These are phyloP conservation scores for Malassezia restricta DNA, from an alignment of 1,284 basidiomycete species.

Conservation along the genomic window DNA sequence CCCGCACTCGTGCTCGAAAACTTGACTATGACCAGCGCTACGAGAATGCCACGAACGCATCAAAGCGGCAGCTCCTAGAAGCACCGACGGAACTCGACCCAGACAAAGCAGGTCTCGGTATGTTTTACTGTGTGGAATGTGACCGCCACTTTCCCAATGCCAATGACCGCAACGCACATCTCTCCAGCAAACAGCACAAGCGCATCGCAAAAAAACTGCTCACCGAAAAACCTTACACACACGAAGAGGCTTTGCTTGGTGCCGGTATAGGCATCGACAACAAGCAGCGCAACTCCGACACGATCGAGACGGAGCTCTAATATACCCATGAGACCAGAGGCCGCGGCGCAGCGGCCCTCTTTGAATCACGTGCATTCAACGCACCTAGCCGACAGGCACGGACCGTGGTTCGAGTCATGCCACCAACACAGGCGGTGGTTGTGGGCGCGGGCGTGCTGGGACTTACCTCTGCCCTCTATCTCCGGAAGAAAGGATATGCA, in stretches of 20 bases:
- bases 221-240: constrained; percentile 40
- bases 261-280: constrained; percentile 42
- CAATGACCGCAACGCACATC: constrained; percentile 36
- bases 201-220: constrained; percentile 35
- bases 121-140: constrained; percentile 45
- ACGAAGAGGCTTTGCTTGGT: constrained; percentile 35
- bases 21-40: constrained; percentile 43
- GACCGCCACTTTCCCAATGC: constrained; percentile 40
- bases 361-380: background rate
- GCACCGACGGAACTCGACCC: constrained; percentile 38
- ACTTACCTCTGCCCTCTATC: constrained; percentile 48
- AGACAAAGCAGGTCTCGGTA: constrained; percentile 43
- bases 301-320: constrained; percentile 8
- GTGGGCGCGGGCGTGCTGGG: constrained; percentile 48
- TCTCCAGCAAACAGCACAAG: constrained; percentile 41
- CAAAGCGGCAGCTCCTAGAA: constrained; percentile 27
- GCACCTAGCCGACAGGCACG: background rate
- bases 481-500: constrained; percentile 49
- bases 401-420: background rate
- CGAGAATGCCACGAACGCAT: constrained; percentile 29
- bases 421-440: constrained; percentile 16
- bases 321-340: background rate
- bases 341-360: too few relatives aligned
- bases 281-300: constrained; percentile 21
- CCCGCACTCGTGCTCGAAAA: constrained; percentile 41